phyloP scores from a whole-genome alignment of 2,329 filamentous ascomycete species.

The Macrophomina tecta region DNA sequence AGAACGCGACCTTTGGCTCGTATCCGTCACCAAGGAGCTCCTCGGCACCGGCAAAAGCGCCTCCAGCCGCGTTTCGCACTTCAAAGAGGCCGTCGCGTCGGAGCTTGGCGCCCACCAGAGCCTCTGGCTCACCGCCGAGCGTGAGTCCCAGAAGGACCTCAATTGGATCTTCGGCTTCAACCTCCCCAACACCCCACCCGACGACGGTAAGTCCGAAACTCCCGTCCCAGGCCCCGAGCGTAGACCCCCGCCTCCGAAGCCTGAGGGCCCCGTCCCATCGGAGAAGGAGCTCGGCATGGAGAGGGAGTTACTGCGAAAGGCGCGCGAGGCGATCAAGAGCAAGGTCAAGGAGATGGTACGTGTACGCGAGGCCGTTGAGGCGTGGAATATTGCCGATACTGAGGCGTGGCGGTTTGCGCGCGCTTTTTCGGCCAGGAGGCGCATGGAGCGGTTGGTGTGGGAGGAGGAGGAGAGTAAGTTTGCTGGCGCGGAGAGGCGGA shows the following conservation, averaged over 20 bases:
- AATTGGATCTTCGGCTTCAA: slow-evolving; percentile 91
- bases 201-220: slow-evolving; percentile 62
- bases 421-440: slow-evolving; percentile 68
- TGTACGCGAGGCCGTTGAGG: slow-evolving; percentile 54
- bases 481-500: slow-evolving; percentile 64
- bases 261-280: slow-evolving; percentile 55
- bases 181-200: slow-evolving; percentile 59
- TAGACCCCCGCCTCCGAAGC: slow-evolving; percentile 55
- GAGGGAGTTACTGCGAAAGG: slow-evolving; percentile 60
- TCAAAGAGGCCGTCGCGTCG: slow-evolving; percentile 83
- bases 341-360: slow-evolving; percentile 40
- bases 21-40: slow-evolving; percentile 71
- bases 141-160: slow-evolving; percentile 68
- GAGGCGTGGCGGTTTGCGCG: slow-evolving; percentile 79
- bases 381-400: slow-evolving; percentile 69
- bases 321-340: slow-evolving; percentile 50
- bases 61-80: slow-evolving; percentile 69
- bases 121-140: slow-evolving; percentile 82
- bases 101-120: slow-evolving; percentile 61
- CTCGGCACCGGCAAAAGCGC: slow-evolving; percentile 68
- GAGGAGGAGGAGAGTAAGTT: slow-evolving; percentile 72
- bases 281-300: slow-evolving; percentile 63
- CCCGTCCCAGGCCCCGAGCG: slow-evolving; percentile 65
- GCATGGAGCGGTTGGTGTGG: slow-evolving; percentile 70
- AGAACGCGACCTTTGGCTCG: slow-evolving; percentile 79